phyloP scores from a whole-genome alignment of 257 asterid species.

The Solanum gandarillasii region DNA sequence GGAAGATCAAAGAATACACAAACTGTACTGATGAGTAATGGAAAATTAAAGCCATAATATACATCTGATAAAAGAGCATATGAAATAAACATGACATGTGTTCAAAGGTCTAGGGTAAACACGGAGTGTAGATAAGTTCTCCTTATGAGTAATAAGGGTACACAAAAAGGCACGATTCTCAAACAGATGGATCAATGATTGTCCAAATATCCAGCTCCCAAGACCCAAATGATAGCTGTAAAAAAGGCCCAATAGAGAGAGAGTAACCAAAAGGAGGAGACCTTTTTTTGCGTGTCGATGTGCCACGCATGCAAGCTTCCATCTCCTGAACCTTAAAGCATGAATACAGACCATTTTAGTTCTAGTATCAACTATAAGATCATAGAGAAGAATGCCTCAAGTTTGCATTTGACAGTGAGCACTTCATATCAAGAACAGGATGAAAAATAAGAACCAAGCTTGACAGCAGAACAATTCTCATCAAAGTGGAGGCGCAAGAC shows the following conservation, averaged over 20 bases:
- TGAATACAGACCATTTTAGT: background rate
- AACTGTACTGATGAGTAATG: background rate
- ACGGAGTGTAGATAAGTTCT: background rate
- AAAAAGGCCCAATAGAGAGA: background rate
- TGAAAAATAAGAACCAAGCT: background rate
- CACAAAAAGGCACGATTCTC: background rate
- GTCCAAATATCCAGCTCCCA: background rate
- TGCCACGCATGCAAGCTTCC: conserved; percentile 85
- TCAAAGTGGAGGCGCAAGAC: background rate
- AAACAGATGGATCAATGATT: background rate
- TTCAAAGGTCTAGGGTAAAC: background rate
- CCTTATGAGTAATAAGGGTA: background rate
- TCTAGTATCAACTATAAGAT: background rate
- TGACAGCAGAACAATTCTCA: background rate
- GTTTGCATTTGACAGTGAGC: background rate
- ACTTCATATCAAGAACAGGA: background rate
- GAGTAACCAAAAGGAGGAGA: background rate
- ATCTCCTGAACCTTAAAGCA: conserved; percentile 79
- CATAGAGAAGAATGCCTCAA: background rate
- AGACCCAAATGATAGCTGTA: background rate
- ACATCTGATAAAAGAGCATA: background rate
- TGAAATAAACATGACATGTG: background rate
- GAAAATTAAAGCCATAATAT: background rate
- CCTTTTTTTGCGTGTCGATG: conserved; percentile 63
- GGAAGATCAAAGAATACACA: background rate